phyloP scores from a whole-genome alignment of 495 filamentous ascomycete species.

The Sordaria brevicollis region DNA sequence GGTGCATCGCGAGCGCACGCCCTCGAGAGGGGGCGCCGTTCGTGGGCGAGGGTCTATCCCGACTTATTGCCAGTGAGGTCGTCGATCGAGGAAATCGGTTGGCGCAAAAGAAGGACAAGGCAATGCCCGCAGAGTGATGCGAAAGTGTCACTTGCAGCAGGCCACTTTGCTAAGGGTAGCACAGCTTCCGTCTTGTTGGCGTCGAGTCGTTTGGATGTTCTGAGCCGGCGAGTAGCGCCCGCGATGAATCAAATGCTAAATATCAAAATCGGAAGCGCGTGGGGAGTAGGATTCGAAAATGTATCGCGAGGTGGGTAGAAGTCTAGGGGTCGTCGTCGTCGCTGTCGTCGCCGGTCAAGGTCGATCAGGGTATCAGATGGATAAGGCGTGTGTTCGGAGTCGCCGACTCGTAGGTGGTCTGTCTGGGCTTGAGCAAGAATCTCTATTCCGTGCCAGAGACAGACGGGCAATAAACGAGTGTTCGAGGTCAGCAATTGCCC shows the following conservation, averaged over 20 bases:
- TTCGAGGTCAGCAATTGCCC: not conserved
- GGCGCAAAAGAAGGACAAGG: not conserved
- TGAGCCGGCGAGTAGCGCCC: not conserved
- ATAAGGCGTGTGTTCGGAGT: not conserved
- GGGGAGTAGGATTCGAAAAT: not conserved
- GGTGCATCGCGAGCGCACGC: constrained; percentile 43
- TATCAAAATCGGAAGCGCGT: not conserved
- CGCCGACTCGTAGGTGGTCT: not conserved
- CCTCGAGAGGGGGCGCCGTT: constrained; percentile 20
- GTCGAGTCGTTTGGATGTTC: not conserved
- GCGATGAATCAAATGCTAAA: not conserved
- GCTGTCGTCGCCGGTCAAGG: not conserved
- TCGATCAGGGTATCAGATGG: not conserved
- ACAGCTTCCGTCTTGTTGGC: not conserved
- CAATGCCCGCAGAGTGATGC: not conserved
- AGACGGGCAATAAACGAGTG: not conserved
- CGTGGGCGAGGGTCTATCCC: constrained; percentile 1
- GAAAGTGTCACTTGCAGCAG: not conserved
- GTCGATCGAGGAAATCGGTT: not conserved
- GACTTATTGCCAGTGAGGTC: not conserved
- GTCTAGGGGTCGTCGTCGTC: not conserved
- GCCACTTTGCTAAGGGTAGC: not conserved
- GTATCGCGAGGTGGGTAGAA: not conserved
- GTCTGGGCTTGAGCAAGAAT: not conserved
- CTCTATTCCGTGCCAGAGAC: not conserved